Evolutionary conservation across 768 basidiomycete genomes (phyloP), one percentile per base, ranked within the genome.

Genomic region (Hydnum rufescens): DNA sequence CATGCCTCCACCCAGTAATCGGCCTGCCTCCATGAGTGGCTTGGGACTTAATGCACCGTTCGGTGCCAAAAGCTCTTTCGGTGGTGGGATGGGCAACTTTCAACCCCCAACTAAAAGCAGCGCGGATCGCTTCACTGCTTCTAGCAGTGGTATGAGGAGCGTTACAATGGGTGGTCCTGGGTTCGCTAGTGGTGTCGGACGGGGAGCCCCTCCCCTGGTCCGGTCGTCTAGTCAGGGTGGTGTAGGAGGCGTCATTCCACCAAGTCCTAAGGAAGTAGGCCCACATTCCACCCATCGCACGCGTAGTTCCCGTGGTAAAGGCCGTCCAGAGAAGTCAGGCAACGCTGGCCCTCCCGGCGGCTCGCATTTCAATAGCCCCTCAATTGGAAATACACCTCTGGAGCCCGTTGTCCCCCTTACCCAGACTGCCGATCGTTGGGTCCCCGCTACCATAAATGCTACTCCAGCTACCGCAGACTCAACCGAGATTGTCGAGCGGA

Each of bases 351-450:
- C 50, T 64, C 62, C 62, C 42, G 60, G 62, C 30, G 63, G 57
- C 66, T 46, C 56, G 19, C 58, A 57, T 8, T 57, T 54, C 46
- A 47, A 59, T 19, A 56, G 39, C 22, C 28, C 49, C 4, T 54
- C 57, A 19, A 32, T 49, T 23, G 51, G 30, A 30, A n/a, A 51
- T 43, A 48, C 50, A 19, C 51, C 49, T n/a, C 52, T 60, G 31
- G 88, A 89, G 55, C 77, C 76, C 49, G 75, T 90, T 51, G 80
- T 70, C 16, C 88, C 90, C 3, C 73, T 97, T 4, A 77, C 83
- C 59, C 57, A 69, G 4, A 73, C 80, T n/a, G 81, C 76, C 23
- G 89, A 93, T 63, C 76, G 86, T 44, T 96, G 90, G 93, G 74
- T 77, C 42, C 68, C 75, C 2, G 44, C 61, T 60, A 51, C 54